These are phyloP conservation scores for Avicennia marina DNA, from an alignment of 257 asterid genomes.

Conservation along the genomic window DNA sequence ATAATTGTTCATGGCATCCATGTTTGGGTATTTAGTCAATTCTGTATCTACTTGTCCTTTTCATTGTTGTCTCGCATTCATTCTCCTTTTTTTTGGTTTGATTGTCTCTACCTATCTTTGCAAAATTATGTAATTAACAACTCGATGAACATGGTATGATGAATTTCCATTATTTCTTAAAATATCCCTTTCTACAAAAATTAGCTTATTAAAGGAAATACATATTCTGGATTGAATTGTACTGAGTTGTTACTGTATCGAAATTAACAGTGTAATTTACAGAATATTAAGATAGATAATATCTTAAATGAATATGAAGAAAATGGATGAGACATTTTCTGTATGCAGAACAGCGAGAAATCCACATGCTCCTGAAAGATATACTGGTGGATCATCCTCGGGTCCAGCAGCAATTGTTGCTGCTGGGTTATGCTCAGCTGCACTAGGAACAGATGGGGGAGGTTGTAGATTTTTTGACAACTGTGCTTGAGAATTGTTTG, in stretches of 20 bases:
- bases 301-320: neutral
- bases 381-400: constrained; percentile 98
- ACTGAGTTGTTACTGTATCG: neutral
- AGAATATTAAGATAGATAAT: neutral
- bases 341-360: constrained; percentile 86
- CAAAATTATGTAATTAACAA: no score
- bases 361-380: constrained; percentile 93
- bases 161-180: no score
- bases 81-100: no score
- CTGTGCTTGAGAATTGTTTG: constrained; percentile 20
- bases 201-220: neutral
- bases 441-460: constrained; percentile 99
- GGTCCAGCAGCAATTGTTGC: constrained; percentile 99
- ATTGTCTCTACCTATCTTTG: neutral
- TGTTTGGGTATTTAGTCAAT: neutral
- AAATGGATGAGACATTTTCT: constrained; percentile 6
- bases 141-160: no score
- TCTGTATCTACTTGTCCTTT: neutral
- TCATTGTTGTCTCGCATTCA: neutral
- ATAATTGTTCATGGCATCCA: constrained; percentile 7
- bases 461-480: constrained; percentile 49
- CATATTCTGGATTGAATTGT: neutral
- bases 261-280: no score
- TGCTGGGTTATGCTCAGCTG: constrained; percentile 93
- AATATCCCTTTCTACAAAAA: no score